Evolutionary conservation across 2,329 filamentous ascomycete species (phyloP), one percentile per base, ranked within the genome.

Genomic region (Cercospora citrullina): DNA sequence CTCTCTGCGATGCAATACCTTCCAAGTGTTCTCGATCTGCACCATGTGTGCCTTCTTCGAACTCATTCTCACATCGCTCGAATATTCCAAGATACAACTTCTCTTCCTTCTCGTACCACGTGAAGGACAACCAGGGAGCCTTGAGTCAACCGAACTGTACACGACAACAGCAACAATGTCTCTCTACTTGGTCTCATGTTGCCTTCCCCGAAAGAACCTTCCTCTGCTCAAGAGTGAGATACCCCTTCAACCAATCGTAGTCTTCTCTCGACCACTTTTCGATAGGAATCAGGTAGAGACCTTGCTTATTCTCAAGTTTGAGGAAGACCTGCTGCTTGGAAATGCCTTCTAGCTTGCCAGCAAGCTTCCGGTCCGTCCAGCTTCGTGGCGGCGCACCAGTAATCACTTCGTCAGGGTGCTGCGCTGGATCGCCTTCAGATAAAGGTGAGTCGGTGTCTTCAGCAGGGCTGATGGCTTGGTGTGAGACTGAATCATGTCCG

Each of bases 291-390:
- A 12, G 6, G 16, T 18, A 21, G 4, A 64, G 21, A 12, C 14
- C 33, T n/a, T 30, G 30, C 33, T 42, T 4, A 10, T 33, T 42
- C 8, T 42, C 57, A n/a, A 65, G 39, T 39, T 33, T 36, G 28
- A 65, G 39, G 5, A 36, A 61, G 16, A 66, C 45, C 7, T 62
- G 31, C 23, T 30, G 64, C 9, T 42, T 30, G 12, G 62, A 21
- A 6, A 64, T 58, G 36, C 62, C 62, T 14, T 45, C 62, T n/a
- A 64, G 36, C 12, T 58, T 64, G 16, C 30, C 62, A 12, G n/a
- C 10, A 14, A 64, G 26, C 26, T 31, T 45, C 21, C 6, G 21
- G n/a, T 48, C 23, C 12, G 62, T 58, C 62, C 62, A 64, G 12
- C n/a, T 21, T 10, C 62, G 62, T 9, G 30, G 36, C 18, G 62